Evolutionary conservation across 345 rosid genomes (phyloP), one percentile per base, ranked within the genome.

Genomic region (Pelargonium nanum): DNA sequence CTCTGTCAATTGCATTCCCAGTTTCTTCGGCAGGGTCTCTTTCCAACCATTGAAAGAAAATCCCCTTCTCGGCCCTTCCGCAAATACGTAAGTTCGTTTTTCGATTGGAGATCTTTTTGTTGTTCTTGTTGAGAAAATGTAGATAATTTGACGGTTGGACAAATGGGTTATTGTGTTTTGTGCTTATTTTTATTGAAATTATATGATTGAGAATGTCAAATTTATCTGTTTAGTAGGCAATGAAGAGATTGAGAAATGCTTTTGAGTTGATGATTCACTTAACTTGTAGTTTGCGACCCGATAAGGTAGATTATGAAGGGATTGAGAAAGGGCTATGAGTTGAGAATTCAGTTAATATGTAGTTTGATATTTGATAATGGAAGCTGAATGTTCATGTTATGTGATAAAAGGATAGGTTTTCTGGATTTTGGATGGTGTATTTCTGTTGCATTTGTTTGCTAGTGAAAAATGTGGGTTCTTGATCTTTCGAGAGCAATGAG

Each of bases 31-130:
- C 24, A 86, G 97, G 58, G 76, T 94, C 70, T 78, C 96, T 6
- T 94, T 94, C 66, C 92, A 90, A 72, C 87, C 91, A 8, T 59
- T 90, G 70, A 88, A 77, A 59, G 96, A 85, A 67, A 94, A 93
- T 59, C 99, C 97, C 70, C 87, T 94, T 30, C 78, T 94, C 55
- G 99, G 99, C 25, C 99, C 97, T 55, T 88, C 99, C 58, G 70
- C 97, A 53, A 4, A 64, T 8, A 80, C 97, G 99, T 94, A 62
- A 75, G 97, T 70, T 26, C 15, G 68, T 68, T 22, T 57, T 54
- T 30, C 60, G 50, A n/a, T n/a, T n/a, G n/a, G 53, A n/a, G 24
- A 5, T 10, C 8, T 10, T 45, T n/a, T n/a, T n/a, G n/a, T n/a
- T n/a, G n/a, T n/a, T n/a, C n/a, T n/a, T n/a, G n/a, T n/a, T n/a